phyloP scores from a whole-genome alignment of 352 stramenopile genomes.

The Thalassiosira exigua region DNA sequence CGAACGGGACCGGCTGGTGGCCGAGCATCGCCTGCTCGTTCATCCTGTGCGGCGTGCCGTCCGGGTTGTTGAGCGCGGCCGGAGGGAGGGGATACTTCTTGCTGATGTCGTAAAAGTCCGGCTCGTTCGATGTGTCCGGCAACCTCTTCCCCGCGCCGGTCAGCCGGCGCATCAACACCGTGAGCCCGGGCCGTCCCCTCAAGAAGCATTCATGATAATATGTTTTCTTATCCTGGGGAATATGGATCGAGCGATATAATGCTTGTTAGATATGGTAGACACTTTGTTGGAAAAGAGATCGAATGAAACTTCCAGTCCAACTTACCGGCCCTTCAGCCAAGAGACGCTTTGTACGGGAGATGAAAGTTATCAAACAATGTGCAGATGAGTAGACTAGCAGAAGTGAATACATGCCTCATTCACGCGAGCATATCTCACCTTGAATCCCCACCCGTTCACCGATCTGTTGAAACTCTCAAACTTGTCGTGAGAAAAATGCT shows the following conservation, averaged over 20 bases:
- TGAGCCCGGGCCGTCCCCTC: slow-evolving; percentile 9
- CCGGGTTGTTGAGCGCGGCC: slow-evolving; percentile 1
- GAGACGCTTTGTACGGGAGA: slow-evolving; percentile 19
- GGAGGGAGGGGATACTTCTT: slow-evolving; percentile 35
- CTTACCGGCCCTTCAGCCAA: slow-evolving; percentile 34
- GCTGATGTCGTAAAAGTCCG: slow-evolving; percentile 52
- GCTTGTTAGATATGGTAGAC: too few relatives aligned
- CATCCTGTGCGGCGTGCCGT: slow-evolving; percentile 13
- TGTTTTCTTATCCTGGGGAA: slow-evolving; percentile 1
- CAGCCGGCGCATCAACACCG: slow-evolving; percentile 20
- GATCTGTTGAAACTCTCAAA: slow-evolving; percentile 61
- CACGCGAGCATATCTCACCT: slow-evolving; percentile 29
- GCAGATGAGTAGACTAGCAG: not conserved
- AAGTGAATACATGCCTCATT: not conserved
- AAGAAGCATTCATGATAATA: slow-evolving; percentile 38
- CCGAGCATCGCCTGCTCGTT: not conserved
- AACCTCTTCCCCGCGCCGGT: slow-evolving; percentile 41
- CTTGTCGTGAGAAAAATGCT: slow-evolving; percentile 42
- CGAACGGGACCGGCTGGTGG: slow-evolving; percentile 3
- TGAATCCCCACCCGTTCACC: slow-evolving; percentile 61
- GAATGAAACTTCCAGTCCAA: slow-evolving; percentile 44
- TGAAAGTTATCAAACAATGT: not conserved
- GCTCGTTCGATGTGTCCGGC: slow-evolving; percentile 38
- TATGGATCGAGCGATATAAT: too few relatives aligned
- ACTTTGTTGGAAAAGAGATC: too few relatives aligned